Evolutionary conservation across 2,329 filamentous ascomycete species (phyloP).

Genomic region (Cladosporium sphaerospermum): DNA sequence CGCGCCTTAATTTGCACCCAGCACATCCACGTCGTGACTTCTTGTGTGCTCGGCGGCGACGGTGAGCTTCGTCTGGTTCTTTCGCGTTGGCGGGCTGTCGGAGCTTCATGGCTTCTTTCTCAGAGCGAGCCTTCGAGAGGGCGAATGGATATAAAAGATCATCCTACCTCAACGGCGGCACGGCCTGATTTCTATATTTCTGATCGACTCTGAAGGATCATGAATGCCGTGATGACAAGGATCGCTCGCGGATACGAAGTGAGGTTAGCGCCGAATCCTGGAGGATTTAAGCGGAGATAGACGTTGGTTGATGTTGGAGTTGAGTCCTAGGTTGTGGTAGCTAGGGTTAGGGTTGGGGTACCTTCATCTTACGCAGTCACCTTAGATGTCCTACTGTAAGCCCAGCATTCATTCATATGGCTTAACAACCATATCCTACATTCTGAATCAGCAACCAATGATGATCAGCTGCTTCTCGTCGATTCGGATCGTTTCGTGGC

Average conservation of each 20-base stretch:
- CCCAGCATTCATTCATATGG: no score
- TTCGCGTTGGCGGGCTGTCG: background rate
- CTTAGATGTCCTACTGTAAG: no score
- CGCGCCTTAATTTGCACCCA: conserved; percentile 51
- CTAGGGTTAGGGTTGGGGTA: no score
- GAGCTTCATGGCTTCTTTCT: background rate
- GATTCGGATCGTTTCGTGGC: no score
- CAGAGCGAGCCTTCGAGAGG: background rate
- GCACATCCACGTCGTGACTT: conserved; percentile 51
- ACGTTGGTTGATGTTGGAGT: no score
- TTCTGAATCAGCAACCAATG: no score
- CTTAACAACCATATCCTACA: no score
- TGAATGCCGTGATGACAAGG: background rate
- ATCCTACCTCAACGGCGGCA: background rate
- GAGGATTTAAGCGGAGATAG: conserved; percentile 22
- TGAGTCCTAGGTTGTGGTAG: no score
- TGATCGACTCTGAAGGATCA: no score
- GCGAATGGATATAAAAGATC: background rate
- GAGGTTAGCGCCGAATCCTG: conserved; percentile 7
- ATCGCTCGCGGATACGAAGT: background rate
- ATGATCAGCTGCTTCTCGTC: no score
- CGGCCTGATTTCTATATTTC: no score
- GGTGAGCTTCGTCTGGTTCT: background rate
- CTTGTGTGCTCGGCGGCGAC: conserved; percentile 35
- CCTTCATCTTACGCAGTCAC: no score